Evolutionary conservation across 768 basidiomycete species (phyloP).

Genomic region (Phlebiopsis flavidoalba): DNA sequence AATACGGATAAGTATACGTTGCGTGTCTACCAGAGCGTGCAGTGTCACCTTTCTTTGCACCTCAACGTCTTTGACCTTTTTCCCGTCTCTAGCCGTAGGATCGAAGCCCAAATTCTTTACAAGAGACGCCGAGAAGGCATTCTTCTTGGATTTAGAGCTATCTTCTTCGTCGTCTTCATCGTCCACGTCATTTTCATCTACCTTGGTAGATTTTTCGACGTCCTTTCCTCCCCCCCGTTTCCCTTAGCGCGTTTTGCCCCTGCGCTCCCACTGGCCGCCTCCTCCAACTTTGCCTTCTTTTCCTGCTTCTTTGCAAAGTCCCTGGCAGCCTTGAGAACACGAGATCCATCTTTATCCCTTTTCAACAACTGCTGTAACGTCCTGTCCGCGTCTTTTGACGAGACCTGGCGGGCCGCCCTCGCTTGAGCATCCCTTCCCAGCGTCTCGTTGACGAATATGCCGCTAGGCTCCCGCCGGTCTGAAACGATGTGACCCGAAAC

Average conservation of each 20-base stretch:
- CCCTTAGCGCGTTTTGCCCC: not conserved
- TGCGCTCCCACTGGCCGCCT: constrained; percentile 12
- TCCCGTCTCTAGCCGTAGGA: constrained; percentile 55
- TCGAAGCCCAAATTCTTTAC: constrained; percentile 79
- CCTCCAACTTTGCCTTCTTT: constrained; percentile 11
- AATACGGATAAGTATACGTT: not conserved
- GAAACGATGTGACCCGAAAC: constrained; percentile 74
- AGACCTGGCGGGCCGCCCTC: constrained; percentile 58
- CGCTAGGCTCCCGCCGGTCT: constrained; percentile 30
- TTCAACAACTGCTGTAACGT: constrained; percentile 55
- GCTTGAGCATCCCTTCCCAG: constrained; percentile 80
- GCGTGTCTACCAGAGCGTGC: not conserved
- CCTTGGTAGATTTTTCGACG: constrained; percentile 14
- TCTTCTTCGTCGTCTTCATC: constrained; percentile 12
- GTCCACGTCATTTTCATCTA: not conserved
- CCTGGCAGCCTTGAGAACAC: constrained; percentile 55
- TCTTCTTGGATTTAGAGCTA: constrained; percentile 25
- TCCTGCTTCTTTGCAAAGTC: constrained; percentile 33
- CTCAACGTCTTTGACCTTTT: constrained; percentile 29
- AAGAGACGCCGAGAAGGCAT: constrained; percentile 57
- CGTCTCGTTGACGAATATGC: constrained; percentile 56
- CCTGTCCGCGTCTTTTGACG: constrained; percentile 54
- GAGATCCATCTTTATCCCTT: constrained; percentile 66
- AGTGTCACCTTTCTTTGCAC: constrained; percentile 54
- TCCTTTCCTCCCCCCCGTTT: constrained; percentile 15